Evolutionary conservation across 164 flowering plant species (phyloP), one percentile per base, ranked within the genome.

Genomic region (Euptelea pleiosperma): DNA sequence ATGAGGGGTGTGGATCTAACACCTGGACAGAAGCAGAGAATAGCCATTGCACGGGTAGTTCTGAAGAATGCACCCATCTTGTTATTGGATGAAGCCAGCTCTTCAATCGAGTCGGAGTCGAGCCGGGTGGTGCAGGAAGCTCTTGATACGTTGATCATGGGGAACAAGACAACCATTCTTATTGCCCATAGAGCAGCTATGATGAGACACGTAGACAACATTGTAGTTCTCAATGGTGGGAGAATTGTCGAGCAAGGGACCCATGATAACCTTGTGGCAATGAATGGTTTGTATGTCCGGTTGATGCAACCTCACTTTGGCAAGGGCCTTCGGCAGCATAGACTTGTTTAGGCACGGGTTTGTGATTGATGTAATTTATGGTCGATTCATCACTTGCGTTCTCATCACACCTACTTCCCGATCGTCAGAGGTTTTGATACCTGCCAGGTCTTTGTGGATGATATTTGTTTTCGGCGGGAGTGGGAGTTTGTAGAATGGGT

Each of bases 181-280:
- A 85, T 93, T 57, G 99, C 97, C 14, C 97, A 93, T 56, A 73
- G 95, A 55, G 96, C 90, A 52, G 95, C 99, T 29, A 85, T 88
- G 97, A 93, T 93, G 97, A 82, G 87, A 66, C 97, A 88, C 67
- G 99, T 93, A n/a, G 97, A 93, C 75, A 90, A 80, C 65, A 90
- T 93, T 64, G 99, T 93, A 48, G 97, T 93, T 57, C 91, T 93
- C 10, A 90, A 93, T 67, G 93, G 96, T 51, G 96, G 99, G 11
- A 66, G 82, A 57, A 93, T 93, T 6, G 93, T 93, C 12, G 99
- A 93, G 70, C 90, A 93, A 77, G 99, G 99, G 14, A 72, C 84
- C 18, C 99, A 90, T 53, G 97, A 93, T 73, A 64, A 84, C 29
- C 70, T 93, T 55, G 75, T 82, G 52, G 79, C 87, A n/a, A 79